These are phyloP conservation scores for Taphrina populina DNA, from an alignment of 1,139 yeast genomes.

Conservation along the genomic window DNA sequence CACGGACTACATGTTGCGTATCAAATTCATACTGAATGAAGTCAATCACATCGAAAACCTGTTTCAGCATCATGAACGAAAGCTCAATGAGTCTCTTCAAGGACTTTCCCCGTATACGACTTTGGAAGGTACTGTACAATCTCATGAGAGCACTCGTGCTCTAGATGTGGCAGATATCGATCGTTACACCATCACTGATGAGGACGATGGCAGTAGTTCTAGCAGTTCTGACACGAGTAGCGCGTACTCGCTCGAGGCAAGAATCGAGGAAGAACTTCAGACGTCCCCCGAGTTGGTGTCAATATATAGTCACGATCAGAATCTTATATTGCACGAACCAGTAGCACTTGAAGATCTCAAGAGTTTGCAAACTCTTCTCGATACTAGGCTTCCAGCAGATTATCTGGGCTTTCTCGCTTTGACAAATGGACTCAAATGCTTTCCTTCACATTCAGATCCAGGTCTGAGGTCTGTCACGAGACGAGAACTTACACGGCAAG, in stretches of 20 bases:
- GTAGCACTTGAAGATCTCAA: background rate
- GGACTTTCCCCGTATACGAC: too few relatives aligned
- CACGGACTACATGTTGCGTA: too few relatives aligned
- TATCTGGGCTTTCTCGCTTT: conserved; percentile 3
- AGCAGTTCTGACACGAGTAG: background rate
- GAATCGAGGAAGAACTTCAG: background rate
- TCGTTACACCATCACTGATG: background rate
- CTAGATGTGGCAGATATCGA: too few relatives aligned
- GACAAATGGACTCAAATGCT: conserved; percentile 10
- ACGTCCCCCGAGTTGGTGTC: too few relatives aligned
- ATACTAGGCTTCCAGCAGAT: conserved; percentile 7
- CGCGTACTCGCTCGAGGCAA: background rate
- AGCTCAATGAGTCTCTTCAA: background rate
- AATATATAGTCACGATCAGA: too few relatives aligned
- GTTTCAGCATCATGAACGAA: background rate
- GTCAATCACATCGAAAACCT: background rate
- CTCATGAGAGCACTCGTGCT: too few relatives aligned
- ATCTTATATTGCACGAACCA: background rate
- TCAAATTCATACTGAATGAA: background rate
- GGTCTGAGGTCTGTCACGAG: conserved; percentile 4
- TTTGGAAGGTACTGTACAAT: too few relatives aligned
- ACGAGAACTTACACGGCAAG: background rate
- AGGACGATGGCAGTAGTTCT: conserved; percentile 1
- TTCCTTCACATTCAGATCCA: conserved; percentile 14
- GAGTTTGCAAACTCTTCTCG: background rate